These are phyloP conservation scores for Penicillium sp. DNA, from an alignment of 2,329 filamentous ascomycete species.

Conservation along the genomic window DNA sequence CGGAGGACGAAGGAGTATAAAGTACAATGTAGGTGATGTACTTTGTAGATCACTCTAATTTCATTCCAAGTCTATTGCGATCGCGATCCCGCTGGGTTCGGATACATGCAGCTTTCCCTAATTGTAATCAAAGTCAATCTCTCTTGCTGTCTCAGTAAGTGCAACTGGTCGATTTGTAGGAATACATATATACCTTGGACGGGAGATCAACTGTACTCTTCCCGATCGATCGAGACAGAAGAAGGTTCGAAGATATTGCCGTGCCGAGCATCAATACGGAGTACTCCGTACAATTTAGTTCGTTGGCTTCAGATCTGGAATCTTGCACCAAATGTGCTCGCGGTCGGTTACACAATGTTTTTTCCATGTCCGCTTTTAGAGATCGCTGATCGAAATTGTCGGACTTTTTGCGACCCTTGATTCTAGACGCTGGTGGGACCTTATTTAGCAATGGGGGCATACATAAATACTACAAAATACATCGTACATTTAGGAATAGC, in stretches of 20 bases:
- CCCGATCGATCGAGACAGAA: constrained; percentile 18
- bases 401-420: not conserved
- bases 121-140: not conserved
- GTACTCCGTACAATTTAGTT: not conserved
- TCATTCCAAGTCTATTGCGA: constrained; percentile 4
- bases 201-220: constrained; percentile 6
- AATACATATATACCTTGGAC: not conserved
- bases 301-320: not conserved
- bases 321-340: not conserved
- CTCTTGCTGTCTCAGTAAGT: not conserved
- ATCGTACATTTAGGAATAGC: not conserved
- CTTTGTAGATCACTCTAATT: constrained; percentile 13
- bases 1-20: not conserved
- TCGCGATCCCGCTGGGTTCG: constrained; percentile 2
- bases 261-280: not conserved
- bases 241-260: constrained; percentile 20
- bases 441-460: not conserved
- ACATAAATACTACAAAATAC: not conserved
- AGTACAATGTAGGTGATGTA: constrained; percentile 4
- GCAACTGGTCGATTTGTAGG: not conserved
- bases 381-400: not conserved
- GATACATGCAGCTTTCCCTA: not conserved
- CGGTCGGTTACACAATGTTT: not conserved
- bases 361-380: not conserved
- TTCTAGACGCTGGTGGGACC: not conserved